Base-by-base conservation (phyloP, 2,329 filamentous ascomycete genomes). In the Sporothrix luriei region DNA sequence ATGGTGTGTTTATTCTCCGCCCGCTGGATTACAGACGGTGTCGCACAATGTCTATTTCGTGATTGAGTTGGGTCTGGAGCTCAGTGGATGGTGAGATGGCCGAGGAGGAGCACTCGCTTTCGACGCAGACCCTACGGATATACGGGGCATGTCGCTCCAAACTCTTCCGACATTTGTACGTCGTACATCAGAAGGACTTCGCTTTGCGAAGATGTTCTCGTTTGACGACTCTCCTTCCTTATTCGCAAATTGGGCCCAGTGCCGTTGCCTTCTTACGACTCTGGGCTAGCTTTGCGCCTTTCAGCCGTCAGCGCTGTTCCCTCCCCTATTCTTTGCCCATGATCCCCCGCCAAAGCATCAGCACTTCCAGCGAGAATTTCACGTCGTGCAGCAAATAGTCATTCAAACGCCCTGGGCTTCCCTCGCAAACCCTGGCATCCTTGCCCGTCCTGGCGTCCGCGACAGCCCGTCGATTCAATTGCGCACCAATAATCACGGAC, bases 311-410 rank as follows among this genome's bases (percentile, higher is more conserved):
- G 33, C 33, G 33, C 33, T 33, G n/a, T n/a, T n/a, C n/a, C 33
- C 33, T 33, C 33, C n/a, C n/a, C n/a, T n/a, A n/a, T n/a, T 33
- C 2, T 33, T 33, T 4, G 33, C 33, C 33, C 33, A 7, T 43
- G 16, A 24, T 10, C 21, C 24, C 24, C 9, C n/a, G n/a, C 57
- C 38, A 46, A 57, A 61, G 26, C 38, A 46, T 24, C 57, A 46
- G 57, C 57, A 62, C 57, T 62, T 46, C 26, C 38, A 62, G 57
- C 57, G 57, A 62, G 38, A 43, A 43, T 43, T 61, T 62, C 33
- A 24, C 55, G 14, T 43, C 11, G 38, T 61, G 55, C 55, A 43
- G 43, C 5, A 61, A 43, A 9, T 14, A 24, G 3, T 61, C 33
- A n/a, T 33, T 49, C 48, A 9, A 21, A 43, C 40, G 14, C 33